Conservation (phyloP, 2,329 filamentous ascomycete species). For the Diplodia scrobiculata region DNA sequence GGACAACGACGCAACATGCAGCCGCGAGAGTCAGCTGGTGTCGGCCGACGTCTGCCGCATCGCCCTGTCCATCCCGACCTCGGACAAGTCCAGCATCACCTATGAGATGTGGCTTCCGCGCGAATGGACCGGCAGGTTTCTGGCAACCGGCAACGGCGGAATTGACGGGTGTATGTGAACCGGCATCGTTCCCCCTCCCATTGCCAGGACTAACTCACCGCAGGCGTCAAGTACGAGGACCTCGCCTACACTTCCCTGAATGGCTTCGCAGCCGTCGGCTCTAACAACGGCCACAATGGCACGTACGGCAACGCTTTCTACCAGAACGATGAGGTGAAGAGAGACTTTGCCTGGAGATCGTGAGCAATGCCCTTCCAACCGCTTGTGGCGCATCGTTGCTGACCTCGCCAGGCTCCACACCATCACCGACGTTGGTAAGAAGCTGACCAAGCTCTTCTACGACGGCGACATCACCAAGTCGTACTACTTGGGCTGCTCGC, state of each 20-base stretch:
- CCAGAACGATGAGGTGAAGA: constrained; percentile 47
- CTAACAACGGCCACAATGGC: constrained; percentile 50
- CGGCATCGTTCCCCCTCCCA: not conserved
- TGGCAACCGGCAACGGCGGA: constrained; percentile 48
- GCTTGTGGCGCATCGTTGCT: not conserved
- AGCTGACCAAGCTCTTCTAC: constrained; percentile 48
- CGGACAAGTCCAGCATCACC: constrained; percentile 44
- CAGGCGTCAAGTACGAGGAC: constrained; percentile 40
- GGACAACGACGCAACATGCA: constrained; percentile 24
- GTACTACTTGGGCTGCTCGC: constrained; percentile 45
- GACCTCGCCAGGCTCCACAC: constrained; percentile 42
- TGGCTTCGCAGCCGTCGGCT: constrained; percentile 47
- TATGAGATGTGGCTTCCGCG: constrained; percentile 52
- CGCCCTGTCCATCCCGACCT: constrained; percentile 48
- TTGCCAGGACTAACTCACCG: not conserved
- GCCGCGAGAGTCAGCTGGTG: constrained; percentile 43
- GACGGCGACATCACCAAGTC: constrained; percentile 46
- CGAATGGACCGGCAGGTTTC: constrained; percentile 46
- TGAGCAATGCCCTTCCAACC: not conserved
- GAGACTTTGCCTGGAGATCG: constrained; percentile 54
- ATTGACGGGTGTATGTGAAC: constrained; percentile 41
- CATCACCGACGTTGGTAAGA: constrained; percentile 45
- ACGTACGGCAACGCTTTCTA: constrained; percentile 51
- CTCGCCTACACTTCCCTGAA: constrained; percentile 44
- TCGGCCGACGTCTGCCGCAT: constrained; percentile 48